Evolutionary conservation across 2,329 filamentous ascomycete genomes (phyloP).

Genomic region (Hortaea werneckii): DNA sequence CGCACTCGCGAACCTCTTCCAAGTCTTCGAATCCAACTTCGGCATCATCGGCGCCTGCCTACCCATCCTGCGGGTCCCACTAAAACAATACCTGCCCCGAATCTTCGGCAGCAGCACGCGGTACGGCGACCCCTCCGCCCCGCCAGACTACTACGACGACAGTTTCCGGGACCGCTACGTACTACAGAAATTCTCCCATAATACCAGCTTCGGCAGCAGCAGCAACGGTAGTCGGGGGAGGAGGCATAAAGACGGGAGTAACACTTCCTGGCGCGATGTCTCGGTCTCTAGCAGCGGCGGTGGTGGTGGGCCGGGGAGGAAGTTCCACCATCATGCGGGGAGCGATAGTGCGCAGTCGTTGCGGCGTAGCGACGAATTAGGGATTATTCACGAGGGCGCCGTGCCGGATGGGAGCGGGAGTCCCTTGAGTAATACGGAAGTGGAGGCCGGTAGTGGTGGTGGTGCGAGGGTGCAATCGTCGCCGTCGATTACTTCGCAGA

Average conservation of each 20-base stretch:
- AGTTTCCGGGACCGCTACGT: neutral
- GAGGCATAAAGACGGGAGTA: neutral
- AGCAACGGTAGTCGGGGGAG: neutral
- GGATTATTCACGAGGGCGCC: neutral
- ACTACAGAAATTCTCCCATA: neutral
- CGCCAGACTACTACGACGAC: neutral
- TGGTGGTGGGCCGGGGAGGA: neutral
- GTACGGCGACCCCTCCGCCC: neutral
- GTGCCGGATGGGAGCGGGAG: neutral
- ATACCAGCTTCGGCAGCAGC: too few species aligned
- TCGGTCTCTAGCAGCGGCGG: neutral
- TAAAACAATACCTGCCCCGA: neutral
- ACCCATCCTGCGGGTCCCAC: neutral
- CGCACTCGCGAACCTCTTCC: neutral
- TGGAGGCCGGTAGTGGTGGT: too few species aligned
- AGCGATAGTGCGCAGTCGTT: neutral
- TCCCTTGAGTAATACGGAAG: too few species aligned
- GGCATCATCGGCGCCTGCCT: slow-evolving; percentile 1
- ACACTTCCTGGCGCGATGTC: neutral
- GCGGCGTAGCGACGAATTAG: slow-evolving; percentile 1
- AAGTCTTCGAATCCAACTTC: slow-evolving; percentile 1
- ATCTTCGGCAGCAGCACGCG: neutral
- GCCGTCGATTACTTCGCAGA: neutral
- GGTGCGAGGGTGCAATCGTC: neutral
- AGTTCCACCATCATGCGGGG: too few species aligned